Conservation (phyloP, 1,284 basidiomycete species). For the Fomitopsis betulina region DNA sequence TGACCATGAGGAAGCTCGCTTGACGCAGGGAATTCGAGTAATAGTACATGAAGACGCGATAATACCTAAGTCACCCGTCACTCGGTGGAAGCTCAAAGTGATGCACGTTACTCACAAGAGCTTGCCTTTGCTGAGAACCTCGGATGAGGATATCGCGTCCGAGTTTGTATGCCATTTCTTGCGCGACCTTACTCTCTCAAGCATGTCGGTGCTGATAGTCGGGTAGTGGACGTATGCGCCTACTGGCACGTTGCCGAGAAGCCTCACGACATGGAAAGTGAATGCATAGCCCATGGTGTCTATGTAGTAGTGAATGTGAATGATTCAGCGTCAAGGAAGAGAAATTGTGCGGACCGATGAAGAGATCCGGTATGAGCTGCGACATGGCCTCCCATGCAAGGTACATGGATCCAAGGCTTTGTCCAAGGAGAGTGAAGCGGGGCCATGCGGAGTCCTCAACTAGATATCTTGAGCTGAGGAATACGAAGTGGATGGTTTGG, state of each 20-base stretch:
- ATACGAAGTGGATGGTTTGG: slow-evolving; percentile 69
- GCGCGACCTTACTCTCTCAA: slow-evolving; percentile 70
- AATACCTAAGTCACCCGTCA: slow-evolving; percentile 61
- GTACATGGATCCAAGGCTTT: slow-evolving; percentile 84
- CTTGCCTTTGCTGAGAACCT: slow-evolving; percentile 62
- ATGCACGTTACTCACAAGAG: slow-evolving; percentile 51
- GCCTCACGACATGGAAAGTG: slow-evolving; percentile 75
- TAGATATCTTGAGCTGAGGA: slow-evolving; percentile 64
- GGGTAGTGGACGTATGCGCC: slow-evolving; percentile 97
- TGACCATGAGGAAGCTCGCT: slow-evolving; percentile 85
- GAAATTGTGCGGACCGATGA: slow-evolving; percentile 58
- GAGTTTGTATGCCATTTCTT: slow-evolving; percentile 67
- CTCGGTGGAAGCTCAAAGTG: background rate
- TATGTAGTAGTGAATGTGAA: slow-evolving; percentile 26
- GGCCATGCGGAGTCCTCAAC: slow-evolving; percentile 86
- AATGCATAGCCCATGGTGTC: slow-evolving; percentile 99
- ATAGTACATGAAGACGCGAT: slow-evolving; percentile 80
- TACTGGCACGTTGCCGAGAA: slow-evolving; percentile 64
- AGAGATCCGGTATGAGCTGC: slow-evolving; percentile 80
- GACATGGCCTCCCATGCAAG: slow-evolving; percentile 81
- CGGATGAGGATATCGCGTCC: slow-evolving; percentile 54
- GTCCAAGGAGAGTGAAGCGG: slow-evolving; percentile 86
- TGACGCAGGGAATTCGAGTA: slow-evolving; percentile 77
- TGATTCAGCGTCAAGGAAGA: background rate
- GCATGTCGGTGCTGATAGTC: slow-evolving; percentile 94